Evolutionary conservation across 129 eudicot genomes (phyloP).

Genomic region (Flaveria linearis): DNA sequence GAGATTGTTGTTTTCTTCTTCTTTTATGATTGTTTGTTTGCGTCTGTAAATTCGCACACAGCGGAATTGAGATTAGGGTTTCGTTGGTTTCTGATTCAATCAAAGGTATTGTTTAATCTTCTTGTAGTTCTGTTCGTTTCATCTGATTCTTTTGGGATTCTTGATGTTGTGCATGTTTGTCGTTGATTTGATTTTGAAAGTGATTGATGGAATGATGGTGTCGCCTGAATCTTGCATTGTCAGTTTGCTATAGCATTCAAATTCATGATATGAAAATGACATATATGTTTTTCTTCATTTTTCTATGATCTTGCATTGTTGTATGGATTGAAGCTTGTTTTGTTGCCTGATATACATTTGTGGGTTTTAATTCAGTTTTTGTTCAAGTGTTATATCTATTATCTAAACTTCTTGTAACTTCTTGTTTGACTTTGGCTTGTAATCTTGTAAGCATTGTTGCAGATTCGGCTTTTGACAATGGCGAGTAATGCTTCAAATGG

Average conservation of each 20-base stretch:
- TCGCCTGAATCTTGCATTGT: background rate
- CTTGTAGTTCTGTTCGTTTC: background rate
- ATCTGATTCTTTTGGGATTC: background rate
- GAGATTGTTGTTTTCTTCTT: conserved; percentile 23
- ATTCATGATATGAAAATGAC: no score
- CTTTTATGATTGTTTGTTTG: conserved; percentile 35
- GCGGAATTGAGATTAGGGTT: conserved; percentile 20
- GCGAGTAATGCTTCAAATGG: conserved; percentile 60
- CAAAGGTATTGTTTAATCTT: conserved; percentile 17
- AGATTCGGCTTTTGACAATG: conserved; percentile 41
- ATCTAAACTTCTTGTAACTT: background rate
- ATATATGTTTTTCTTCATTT: background rate
- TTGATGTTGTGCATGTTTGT: no score
- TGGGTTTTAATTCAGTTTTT: conserved; percentile 1
- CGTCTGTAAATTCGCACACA: conserved; percentile 25
- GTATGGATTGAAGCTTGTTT: conserved; percentile 18
- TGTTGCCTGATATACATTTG: conserved; percentile 8
- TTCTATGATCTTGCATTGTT: conserved; percentile 6
- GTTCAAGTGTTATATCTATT: background rate
- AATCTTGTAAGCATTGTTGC: conserved; percentile 12
- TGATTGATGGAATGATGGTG: background rate
- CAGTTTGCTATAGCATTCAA: no score
- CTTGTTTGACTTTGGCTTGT: background rate
- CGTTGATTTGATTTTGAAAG: background rate
- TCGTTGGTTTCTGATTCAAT: background rate